Evolutionary conservation across 306 rosid species (phyloP), one percentile per base, ranked within the genome.

Genomic region (Vachellia pachyceras): DNA sequence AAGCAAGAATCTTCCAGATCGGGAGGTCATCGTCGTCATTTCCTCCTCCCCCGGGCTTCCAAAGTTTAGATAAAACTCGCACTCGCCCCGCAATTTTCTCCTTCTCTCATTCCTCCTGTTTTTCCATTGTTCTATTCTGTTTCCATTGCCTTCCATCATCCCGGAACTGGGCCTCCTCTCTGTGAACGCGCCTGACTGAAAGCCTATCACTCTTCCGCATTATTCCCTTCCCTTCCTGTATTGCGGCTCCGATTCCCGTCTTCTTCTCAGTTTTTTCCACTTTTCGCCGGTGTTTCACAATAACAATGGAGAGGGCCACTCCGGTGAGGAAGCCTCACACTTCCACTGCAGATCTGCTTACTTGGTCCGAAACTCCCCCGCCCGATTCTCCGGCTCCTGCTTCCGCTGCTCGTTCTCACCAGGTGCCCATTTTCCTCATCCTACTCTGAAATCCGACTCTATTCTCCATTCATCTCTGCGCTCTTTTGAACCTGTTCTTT

Each of bases 261-360:
- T 0, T 22, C 74, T 69, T 69, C 74, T 6, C 29, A 20, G 63
- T 18, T 69, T 49, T 69, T 71, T 14, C 12, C 17, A 3, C 63
- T 55, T 46, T 45, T 55, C 36, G 49, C 39, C 67, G 44, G 57
- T 60, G 37, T 6, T 33, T 70, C 11, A 0, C 35, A 13, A 39
- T 1, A 9, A 55, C 46, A 81, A 91, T 96, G 99, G 98, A 92
- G 84, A 92, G 88, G 86, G 85, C 58, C 86, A 96, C 94, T 71
- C 97, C 99, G 76, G 97, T 93, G 87, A 91, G 99, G 89, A 93
- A 93, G 80, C 94, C 98, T 5, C 83, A 90, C 92, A 87, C 93
- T 36, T 96, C 99, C 69, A 96, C 99, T 3, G 97, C 98, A 90
- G 99, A 96, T 96, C 99, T 96, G 85, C 98, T 96, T 70, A 88